Evolutionary conservation across 257 asterid genomes (phyloP), one percentile per base, ranked within the genome.

Genomic region (Paulownia fortunei): DNA sequence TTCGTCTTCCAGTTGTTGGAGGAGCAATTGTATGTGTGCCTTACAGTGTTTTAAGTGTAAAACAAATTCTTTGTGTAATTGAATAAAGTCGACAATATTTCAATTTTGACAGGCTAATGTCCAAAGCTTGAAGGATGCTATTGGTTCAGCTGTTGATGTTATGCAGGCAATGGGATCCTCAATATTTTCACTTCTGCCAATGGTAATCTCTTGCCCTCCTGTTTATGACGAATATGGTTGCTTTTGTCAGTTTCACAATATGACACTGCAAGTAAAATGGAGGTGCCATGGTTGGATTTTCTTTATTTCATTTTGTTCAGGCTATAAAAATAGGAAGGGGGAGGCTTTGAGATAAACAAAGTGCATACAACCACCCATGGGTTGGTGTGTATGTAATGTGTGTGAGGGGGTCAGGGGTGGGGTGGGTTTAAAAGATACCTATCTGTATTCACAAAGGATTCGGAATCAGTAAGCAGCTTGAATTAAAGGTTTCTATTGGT

Each of bases 1-100:
- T 95, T 60, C 97, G 97, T 41, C 97, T 95, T 69, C 97, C 99
- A 6, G 88, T 92, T 60, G 84, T 83, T 44, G 97, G 90, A 82
- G 96, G 96, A 84, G 97, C 94, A 82, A 81, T 76, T 61, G 98
- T 94, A 91, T 58, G 97, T 77, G 23, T 39, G 3, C 0, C 39
- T 5, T n/a, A n/a, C n/a, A n/a, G n/a, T 47, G 0, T 8, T 21
- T 69, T 79, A 1, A 61, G 8, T 12, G 34, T 41, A n/a, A 18
- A 30, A 62, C 5, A 36, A 5, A 42, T 32, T 68, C 59, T 6
- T 55, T 26, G 49, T 19, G 34, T 76, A 2, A 46, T 58, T 80
- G 69, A 55, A 77, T n/a, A 23, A 47, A 80, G 36, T 78, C 58
- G 56, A 52, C 19, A 26, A 67, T 10, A 13, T 56, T 36, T 23